These are phyloP conservation scores for Cytospora schulzeri DNA, from an alignment of 2,329 filamentous ascomycete genomes.

Conservation along the genomic window DNA sequence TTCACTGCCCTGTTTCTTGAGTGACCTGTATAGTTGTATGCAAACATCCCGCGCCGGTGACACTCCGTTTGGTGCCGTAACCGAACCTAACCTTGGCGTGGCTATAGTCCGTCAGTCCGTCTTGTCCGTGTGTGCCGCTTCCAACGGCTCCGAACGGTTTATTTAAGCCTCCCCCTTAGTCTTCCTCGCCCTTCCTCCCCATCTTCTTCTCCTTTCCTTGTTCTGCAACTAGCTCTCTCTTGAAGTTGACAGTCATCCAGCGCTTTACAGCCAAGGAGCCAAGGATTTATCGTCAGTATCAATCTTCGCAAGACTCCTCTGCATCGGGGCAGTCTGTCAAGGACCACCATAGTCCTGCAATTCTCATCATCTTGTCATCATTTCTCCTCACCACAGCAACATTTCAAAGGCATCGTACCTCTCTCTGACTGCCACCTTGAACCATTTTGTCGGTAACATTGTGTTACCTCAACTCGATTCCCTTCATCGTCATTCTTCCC, in stretches of 20 bases:
- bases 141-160: constrained; percentile 3
- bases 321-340: background rate
- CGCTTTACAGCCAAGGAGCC: background rate
- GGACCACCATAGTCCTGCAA: background rate
- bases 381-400: constrained; percentile 1
- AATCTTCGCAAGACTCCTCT: background rate
- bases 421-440: background rate
- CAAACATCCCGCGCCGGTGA: constrained; percentile 18
- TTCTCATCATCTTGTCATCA: background rate
- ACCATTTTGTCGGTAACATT: constrained; percentile 7
- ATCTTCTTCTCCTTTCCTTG: background rate
- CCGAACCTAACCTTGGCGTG: constrained; percentile 7
- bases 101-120: too few species aligned
- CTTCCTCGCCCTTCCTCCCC: background rate
- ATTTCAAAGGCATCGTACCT: background rate
- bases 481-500: constrained; percentile 29
- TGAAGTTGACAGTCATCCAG: background rate
- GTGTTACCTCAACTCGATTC: constrained; percentile 8
- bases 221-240: background rate
- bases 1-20: constrained; percentile 6
- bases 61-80: constrained; percentile 11
- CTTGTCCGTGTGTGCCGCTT: background rate
- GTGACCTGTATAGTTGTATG: constrained; percentile 7
- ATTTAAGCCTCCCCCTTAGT: constrained; percentile 25
- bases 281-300: background rate